phyloP scores from a whole-genome alignment of 331 rosid genomes.

The Quercus phellos region DNA sequence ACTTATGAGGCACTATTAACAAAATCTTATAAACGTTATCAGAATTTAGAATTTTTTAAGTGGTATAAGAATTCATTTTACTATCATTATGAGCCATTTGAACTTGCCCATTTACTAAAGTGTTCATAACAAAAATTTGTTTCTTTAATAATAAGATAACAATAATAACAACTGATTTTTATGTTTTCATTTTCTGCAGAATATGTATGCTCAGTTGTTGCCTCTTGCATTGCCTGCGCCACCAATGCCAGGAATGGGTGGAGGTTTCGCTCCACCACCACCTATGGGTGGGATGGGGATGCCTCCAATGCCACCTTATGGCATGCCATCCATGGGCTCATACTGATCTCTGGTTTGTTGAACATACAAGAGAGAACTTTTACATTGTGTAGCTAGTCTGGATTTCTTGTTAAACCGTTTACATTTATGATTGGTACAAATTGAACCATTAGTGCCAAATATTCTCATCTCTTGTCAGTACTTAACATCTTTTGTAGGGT shows the following conservation, averaged over 20 bases:
- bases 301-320: slow-evolving; percentile 63
- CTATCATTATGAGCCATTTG: too few species aligned
- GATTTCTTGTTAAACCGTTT: slow-evolving; percentile 14
- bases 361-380: slow-evolving; percentile 10
- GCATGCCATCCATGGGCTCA: slow-evolving; percentile 61
- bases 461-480: neutral
- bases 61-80: too few species aligned
- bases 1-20: too few species aligned
- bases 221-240: slow-evolving; percentile 85
- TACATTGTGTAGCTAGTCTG: slow-evolving; percentile 21
- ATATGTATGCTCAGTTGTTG: slow-evolving; percentile 78
- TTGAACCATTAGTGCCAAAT: slow-evolving; percentile 20
- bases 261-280: slow-evolving; percentile 43
- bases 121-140: neutral
- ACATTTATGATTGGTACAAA: slow-evolving; percentile 15
- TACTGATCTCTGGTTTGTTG: slow-evolving; percentile 25
- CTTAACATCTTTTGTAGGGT: too few species aligned
- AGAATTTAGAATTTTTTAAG: too few species aligned
- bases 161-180: slow-evolving; percentile 5
- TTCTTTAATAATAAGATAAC: neutral
- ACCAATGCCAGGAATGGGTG: slow-evolving; percentile 62
- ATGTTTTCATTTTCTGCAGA: slow-evolving; percentile 41
- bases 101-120: neutral
- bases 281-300: slow-evolving; percentile 69
- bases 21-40: too few species aligned